phyloP scores from a whole-genome alignment of 2,329 filamentous ascomycete genomes.

The Paraphaeosphaeria minitans region DNA sequence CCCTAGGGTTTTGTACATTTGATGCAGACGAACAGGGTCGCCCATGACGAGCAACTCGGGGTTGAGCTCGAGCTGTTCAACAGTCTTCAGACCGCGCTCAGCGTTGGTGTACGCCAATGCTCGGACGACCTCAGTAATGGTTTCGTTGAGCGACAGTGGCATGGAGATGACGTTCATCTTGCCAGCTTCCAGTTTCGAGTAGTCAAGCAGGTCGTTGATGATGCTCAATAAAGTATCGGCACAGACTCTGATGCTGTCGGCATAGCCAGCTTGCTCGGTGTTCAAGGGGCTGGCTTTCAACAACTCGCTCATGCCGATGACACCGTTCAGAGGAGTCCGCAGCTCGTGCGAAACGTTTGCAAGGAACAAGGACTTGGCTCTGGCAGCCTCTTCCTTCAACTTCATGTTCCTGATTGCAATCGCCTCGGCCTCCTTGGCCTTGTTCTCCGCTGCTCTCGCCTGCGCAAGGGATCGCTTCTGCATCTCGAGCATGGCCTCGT shows the following conservation, averaged over 20 bases:
- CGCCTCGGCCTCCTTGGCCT: slow-evolving; percentile 76
- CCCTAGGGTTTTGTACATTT: slow-evolving; percentile 37
- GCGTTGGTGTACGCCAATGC: slow-evolving; percentile 68
- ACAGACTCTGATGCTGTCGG: slow-evolving; percentile 68
- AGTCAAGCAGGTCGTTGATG: slow-evolving; percentile 60
- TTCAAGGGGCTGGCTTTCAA: slow-evolving; percentile 63
- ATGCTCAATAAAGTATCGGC: slow-evolving; percentile 60
- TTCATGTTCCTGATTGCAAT: slow-evolving; percentile 80
- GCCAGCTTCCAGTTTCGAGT: slow-evolving; percentile 58
- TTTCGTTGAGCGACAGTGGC: slow-evolving; percentile 58
- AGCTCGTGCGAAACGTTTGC: slow-evolving; percentile 65
- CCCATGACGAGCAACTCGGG: slow-evolving; percentile 59
- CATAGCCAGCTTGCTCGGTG: slow-evolving; percentile 65
- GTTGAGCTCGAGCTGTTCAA: slow-evolving; percentile 61
- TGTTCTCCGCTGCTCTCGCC: slow-evolving; percentile 73
- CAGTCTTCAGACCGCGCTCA: slow-evolving; percentile 63
- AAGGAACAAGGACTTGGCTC: slow-evolving; percentile 79
- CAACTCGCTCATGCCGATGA: slow-evolving; percentile 64
- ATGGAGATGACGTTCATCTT: slow-evolving; percentile 66
- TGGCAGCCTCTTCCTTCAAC: slow-evolving; percentile 80
- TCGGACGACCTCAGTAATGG: slow-evolving; percentile 67
- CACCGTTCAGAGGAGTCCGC: slow-evolving; percentile 59
- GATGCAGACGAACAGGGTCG: slow-evolving; percentile 57
- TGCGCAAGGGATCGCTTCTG: slow-evolving; percentile 76
- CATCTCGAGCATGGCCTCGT: slow-evolving; percentile 76